Evolutionary conservation across 176 grass and related monocot genomes (phyloP).

Genomic region (Aegilops sharonensis): DNA sequence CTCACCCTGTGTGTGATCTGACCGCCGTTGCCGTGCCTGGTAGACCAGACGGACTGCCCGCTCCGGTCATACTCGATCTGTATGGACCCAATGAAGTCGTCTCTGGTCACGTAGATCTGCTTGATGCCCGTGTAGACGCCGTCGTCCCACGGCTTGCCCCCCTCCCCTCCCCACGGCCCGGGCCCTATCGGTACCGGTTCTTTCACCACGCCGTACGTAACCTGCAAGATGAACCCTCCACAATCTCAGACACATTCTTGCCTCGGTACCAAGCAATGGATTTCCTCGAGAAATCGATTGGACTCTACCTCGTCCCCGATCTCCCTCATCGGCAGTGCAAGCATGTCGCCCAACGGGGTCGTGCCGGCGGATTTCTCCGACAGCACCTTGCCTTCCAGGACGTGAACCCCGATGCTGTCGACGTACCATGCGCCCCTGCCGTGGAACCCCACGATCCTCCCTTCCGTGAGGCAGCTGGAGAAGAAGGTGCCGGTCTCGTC

Average conservation of each 20-base stretch:
- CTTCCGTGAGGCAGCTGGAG: slow-evolving; percentile 69
- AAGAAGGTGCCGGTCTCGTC: slow-evolving; percentile 84
- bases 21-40: slow-evolving; percentile 66
- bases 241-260: not conserved
- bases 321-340: slow-evolving; percentile 37
- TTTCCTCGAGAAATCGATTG: not conserved
- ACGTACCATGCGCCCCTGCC: slow-evolving; percentile 74
- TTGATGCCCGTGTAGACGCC: slow-evolving; percentile 84
- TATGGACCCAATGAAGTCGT: slow-evolving; percentile 65
- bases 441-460: slow-evolving; percentile 75
- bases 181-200: slow-evolving; percentile 70
- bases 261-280: not conserved
- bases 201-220: slow-evolving; percentile 67
- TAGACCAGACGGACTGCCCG: slow-evolving; percentile 82
- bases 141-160: slow-evolving; percentile 83
- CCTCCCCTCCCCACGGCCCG: slow-evolving; percentile 90
- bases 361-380: slow-evolving; percentile 24
- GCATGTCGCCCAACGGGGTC: slow-evolving; percentile 34
- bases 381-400: slow-evolving; percentile 85
- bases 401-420: slow-evolving; percentile 83
- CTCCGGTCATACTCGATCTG: slow-evolving; percentile 94
- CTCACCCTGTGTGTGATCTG: slow-evolving; percentile 70
- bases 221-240: not conserved
- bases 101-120: slow-evolving; percentile 70
- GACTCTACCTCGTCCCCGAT: slow-evolving; percentile 58